Base-by-base conservation (phyloP, 768 basidiomycete genomes). In the Boletus pseudopeckii region DNA sequence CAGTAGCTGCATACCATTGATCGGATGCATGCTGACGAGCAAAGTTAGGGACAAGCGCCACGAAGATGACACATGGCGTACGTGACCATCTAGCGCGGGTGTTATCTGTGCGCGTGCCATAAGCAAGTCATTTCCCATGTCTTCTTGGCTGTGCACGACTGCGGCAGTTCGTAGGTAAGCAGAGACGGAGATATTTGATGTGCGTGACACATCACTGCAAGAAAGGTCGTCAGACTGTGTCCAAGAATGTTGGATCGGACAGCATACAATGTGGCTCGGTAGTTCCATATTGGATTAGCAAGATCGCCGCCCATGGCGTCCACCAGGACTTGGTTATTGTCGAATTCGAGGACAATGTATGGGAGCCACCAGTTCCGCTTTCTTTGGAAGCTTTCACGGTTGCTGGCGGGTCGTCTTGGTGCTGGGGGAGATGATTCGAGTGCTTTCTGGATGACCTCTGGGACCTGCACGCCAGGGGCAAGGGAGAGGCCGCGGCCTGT, bases 251-350 rank as follows among this genome's bases (percentile, higher is more conserved):
- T 43, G 10, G 5, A 26, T 14, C 49, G 44, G 41, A 45, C 48
- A 36, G 81, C 91, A 66, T 70, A 97, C 93, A 98, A 99, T 57
- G 93, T 85, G 30, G 97, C 91, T 37, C 89, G 83, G 66, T 95
- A 98, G 74, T 95, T 93, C 96, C 97, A 99, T 46, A 91, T 81
- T 4, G 97, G 97, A 61, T 79, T 85, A 13, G 82, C 65, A 46
- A 98, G 80, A 71, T 98, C 92, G n/a, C 96, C 97, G 9, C 91
- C 94, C 64, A 98, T 80, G 11, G 95, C 94, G 75, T 98, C 96
- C 52, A 98, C 87, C 60, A 99, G 75, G 62, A 98, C 86, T 71
- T 98, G 95, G 72, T 98, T 98, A 79, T 92, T 93, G 75, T 93
- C 90, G 76, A 95, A 96, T 74, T 98, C 95, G 61, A 99, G 85